A percentile compares a stretch with the other conserved stretches of the same genome.
These are phyloP conservation scores for Ceratocystis diversiconidia DNA, from an alignment of 2,329 filamentous ascomycete genomes.

Conservation along the genomic window DNA sequence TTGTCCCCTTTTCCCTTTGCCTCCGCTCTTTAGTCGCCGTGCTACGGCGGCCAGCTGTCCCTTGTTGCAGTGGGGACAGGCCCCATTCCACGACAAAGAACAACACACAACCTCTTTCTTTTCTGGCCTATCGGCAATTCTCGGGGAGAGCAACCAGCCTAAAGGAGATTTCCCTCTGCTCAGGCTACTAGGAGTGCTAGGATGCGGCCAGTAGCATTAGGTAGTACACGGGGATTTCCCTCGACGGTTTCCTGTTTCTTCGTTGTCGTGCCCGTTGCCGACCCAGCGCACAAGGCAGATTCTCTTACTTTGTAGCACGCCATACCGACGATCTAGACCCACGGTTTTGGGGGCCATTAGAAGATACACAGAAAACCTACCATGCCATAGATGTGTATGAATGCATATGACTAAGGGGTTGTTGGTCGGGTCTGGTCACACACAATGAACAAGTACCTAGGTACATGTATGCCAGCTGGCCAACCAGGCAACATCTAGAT, in stretches of 20 bases:
- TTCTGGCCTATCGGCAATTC: not conserved
- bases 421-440: no score
- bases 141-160: not conserved
- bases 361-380: not conserved
- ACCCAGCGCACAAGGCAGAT: not conserved
- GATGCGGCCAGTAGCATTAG: not conserved
- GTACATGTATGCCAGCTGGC: conserved; percentile 3
- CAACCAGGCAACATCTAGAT: not conserved
- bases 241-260: not conserved
- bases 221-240: not conserved
- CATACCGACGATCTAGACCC: not conserved
- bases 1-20: not conserved
- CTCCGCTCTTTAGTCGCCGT: not conserved
- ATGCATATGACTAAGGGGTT: not conserved
- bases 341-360: not conserved
- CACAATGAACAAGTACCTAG: not conserved
- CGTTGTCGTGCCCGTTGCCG: not conserved
- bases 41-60: not conserved
- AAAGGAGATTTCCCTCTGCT: not conserved
- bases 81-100: not conserved
- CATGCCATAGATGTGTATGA: not conserved
- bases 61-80: not conserved
- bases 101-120: not conserved
- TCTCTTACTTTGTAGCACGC: not conserved
- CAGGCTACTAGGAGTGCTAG: not conserved